Evolutionary conservation across 805 yeast species (phyloP).

Genomic region (Saccharomycopsis olivae): DNA sequence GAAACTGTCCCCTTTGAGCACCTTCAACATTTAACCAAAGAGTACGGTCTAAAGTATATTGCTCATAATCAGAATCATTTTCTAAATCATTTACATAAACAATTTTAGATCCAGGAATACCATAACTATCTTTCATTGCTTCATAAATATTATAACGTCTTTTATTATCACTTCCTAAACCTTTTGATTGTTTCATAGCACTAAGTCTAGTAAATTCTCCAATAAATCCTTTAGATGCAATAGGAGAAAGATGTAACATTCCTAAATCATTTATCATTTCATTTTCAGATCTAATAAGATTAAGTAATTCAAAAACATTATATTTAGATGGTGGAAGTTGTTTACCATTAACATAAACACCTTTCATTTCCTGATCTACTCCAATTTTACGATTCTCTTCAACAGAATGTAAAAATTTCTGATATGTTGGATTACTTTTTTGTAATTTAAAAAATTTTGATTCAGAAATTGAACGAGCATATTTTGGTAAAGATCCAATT

Average conservation of each 20-base stretch:
- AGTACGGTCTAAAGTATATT: slow-evolving; percentile 33
- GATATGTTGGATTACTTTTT: slow-evolving; percentile 11
- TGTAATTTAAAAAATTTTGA: slow-evolving; percentile 14
- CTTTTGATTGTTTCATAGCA: slow-evolving; percentile 14
- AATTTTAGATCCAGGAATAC: slow-evolving; percentile 29
- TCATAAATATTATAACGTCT: slow-evolving; percentile 11
- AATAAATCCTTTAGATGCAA: slow-evolving; percentile 28
- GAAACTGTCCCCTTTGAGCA: slow-evolving; percentile 46
- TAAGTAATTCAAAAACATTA: slow-evolving; percentile 33
- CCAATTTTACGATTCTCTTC: slow-evolving; percentile 29
- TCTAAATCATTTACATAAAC: slow-evolving; percentile 75
- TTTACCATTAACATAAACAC: slow-evolving; percentile 64
- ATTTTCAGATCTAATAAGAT: slow-evolving; percentile 30
- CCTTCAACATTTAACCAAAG: slow-evolving; percentile 35
- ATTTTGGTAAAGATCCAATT: slow-evolving; percentile 46
- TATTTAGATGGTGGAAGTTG: slow-evolving; percentile 36
- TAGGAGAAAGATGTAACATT: slow-evolving; percentile 26
- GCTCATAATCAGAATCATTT: slow-evolving; percentile 35
- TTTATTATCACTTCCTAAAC: slow-evolving; percentile 6
- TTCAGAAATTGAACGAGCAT: slow-evolving; percentile 30
- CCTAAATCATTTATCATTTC: slow-evolving; percentile 20
- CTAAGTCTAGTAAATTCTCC: slow-evolving; percentile 30
- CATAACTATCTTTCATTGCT: slow-evolving; percentile 18
- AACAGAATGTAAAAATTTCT: slow-evolving; percentile 24
- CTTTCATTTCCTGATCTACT: slow-evolving; percentile 28